Percentiles rank a stretch among this genome's conserved stretches.
Conservation (phyloP, 768 basidiomycete genomes). For the Trametes maxima region DNA sequence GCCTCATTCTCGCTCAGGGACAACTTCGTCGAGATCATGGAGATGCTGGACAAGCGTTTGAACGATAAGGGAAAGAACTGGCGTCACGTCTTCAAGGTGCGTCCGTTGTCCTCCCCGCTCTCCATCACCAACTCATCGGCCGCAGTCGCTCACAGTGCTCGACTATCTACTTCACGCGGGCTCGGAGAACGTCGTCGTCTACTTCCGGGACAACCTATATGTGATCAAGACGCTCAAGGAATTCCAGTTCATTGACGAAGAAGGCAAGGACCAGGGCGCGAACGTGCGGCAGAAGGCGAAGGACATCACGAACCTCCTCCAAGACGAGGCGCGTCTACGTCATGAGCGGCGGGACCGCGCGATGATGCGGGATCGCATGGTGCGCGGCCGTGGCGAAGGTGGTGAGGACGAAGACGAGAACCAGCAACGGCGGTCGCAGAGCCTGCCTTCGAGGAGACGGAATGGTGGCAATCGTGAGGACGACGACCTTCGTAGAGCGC, state of each 20-base stretch:
- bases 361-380: conserved; percentile 94
- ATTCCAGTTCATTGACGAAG: conserved; percentile 95
- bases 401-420: conserved; percentile 50
- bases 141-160: conserved; percentile 84
- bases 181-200: conserved; percentile 97
- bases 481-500: conserved; percentile 82
- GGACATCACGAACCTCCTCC: conserved; percentile 92
- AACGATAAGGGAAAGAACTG: conserved; percentile 99
- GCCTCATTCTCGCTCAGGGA: conserved; percentile 49
- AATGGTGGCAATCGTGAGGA: conserved; percentile 55
- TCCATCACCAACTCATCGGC: neutral
- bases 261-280: conserved; percentile 96
- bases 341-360: conserved; percentile 85
- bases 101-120: conserved; percentile 18
- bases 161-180: conserved; percentile 97
- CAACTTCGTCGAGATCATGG: conserved; percentile 99
- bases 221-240: conserved; percentile 99
- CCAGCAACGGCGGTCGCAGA: conserved; percentile 38
- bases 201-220: conserved; percentile 97
- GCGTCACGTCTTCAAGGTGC: conserved; percentile 98
- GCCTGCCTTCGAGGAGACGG: conserved; percentile 26
- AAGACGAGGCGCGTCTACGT: conserved; percentile 82
- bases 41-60: conserved; percentile 98
- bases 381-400: conserved; percentile 55
- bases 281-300: conserved; percentile 98